Base-by-base conservation (phyloP, 2,329 filamentous ascomycete species). In the Penicillium capsulatum region DNA sequence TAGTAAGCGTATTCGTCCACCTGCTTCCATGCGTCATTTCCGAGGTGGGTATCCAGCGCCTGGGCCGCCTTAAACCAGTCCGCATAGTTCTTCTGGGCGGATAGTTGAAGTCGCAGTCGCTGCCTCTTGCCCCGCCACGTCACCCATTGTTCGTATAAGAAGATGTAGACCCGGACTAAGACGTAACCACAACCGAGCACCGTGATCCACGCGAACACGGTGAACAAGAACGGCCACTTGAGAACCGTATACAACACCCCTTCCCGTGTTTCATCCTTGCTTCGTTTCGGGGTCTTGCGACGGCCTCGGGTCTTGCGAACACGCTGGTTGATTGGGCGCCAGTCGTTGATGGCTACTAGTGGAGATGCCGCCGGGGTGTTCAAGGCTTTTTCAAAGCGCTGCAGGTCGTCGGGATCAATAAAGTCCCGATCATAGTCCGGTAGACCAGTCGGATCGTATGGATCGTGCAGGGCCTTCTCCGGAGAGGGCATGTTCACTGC, bases 341-440 rank as follows among this genome's bases (percentile, higher is more conserved):
- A 98, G 71, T 98, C 92, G 63, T 94, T 94, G 59, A 94, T 80
- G 28, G 92, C 91, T 3, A 87, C 86, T 55, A 97, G 81, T 24
- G 84, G 81, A 28, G 83, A 75, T 1, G 79, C 79, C 46, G 94
- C 88, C 0, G 90, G 88, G 1, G 86, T 86, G n/a, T 80, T 77
- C 7, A 96, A 76, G 6, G 91, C 91, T 43, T 78, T 79, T 45
- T 84, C 82, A 63, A 97, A 97, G 38, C 84, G 82, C 26, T 77
- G 73, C 20, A 95, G 72, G 58, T 94, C 84, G 43, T 79, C 79
- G 28, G 81, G 72, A 31, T 77, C 67, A 53, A 94, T 73, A 61
- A 96, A 96, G 40, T 92, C 81, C 56, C 76, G 75, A 61, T 90
- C 77, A 64, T 75, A 80, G 64, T 95, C 89, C n/a, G 89, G 90